Conservation (phyloP, 2,329 filamentous ascomycete species). For the Claviceps quebecensis region DNA sequence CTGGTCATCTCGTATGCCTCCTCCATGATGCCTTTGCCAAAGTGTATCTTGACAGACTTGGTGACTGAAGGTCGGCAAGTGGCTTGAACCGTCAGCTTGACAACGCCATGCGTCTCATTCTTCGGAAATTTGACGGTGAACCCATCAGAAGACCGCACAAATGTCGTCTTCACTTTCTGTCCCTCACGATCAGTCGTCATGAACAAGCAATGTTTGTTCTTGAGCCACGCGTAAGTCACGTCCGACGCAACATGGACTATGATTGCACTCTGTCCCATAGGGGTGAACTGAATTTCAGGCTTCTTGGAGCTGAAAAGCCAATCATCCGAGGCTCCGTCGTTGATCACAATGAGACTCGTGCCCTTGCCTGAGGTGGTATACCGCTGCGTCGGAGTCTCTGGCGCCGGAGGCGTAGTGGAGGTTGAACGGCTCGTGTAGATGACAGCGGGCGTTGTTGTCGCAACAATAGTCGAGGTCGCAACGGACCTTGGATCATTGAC, state of each 20-base stretch:
- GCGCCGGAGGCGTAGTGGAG: slow-evolving; percentile 1
- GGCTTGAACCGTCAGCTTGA: slow-evolving; percentile 44
- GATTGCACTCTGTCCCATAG: slow-evolving; percentile 32
- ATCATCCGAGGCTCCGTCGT: slow-evolving; percentile 16
- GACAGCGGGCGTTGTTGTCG: slow-evolving; percentile 8
- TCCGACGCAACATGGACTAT: slow-evolving; percentile 37
- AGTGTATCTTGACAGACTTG: slow-evolving; percentile 46
- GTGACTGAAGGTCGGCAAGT: slow-evolving; percentile 45
- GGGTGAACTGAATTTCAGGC: slow-evolving; percentile 17
- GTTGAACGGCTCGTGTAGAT: slow-evolving; percentile 7
- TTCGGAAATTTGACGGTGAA: slow-evolving; percentile 37
- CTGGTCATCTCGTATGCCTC: slow-evolving; percentile 31
- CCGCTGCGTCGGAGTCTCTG: background rate
- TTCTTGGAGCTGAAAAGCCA: slow-evolving; percentile 21
- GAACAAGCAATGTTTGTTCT: slow-evolving; percentile 37
- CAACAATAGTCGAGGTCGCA: slow-evolving; percentile 10
- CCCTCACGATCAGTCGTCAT: slow-evolving; percentile 39
- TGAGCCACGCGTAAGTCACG: slow-evolving; percentile 39
- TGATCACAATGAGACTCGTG: slow-evolving; percentile 17
- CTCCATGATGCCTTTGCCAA: slow-evolving; percentile 34
- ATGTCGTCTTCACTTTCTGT: slow-evolving; percentile 32
- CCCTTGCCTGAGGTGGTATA: slow-evolving; percentile 8
- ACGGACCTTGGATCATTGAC: background rate
- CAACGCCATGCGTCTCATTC: slow-evolving; percentile 41
- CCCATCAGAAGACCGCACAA: slow-evolving; percentile 33